Evolutionary conservation across 441 rosid species (phyloP), one percentile per base, ranked within the genome.

Genomic region (Populus tomentosa): DNA sequence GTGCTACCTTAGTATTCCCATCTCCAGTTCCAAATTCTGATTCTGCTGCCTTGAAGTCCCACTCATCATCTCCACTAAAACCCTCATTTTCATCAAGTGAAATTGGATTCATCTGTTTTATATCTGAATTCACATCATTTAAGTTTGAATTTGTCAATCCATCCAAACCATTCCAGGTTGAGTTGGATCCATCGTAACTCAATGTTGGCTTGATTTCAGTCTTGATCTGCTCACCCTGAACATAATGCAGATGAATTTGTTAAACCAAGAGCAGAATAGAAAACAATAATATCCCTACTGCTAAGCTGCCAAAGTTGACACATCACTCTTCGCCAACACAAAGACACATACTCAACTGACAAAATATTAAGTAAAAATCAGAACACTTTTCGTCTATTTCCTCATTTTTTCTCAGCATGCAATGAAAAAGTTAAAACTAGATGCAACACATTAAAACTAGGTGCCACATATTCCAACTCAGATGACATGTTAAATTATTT

Each of bases 11-110:
- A 72, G 26, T 35, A 38, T 36, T 72, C 77, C 46, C 84, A n/a
- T 79, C 75, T 76, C 71, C 75, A 18, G 59, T 32, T 18, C 61
- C 35, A 56, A 65, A 53, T 71, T 78, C 83, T 66, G 85, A 67
- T 75, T 81, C 89, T 8, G 90, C 89, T 11, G 80, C 83, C 77
- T 81, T 86, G 82, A 90, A 91, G 59, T 87, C 90, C 83, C 88
- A 82, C 46, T 70, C 88, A 74, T 77, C 81, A 6, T 71, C 78
- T 24, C 71, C 82, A 24, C 30, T 67, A 63, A 72, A 46, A 62
- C 74, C 83, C 8, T 77, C 75, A 71, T 68, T 79, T 18, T 80
- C 68, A 81, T 73, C 76, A 79, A 59, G 76, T 40, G 74, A 67
- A 71, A 64, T 73, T 32, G 62, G 33, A 73, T 82, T 81, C 69